Evolutionary conservation across 768 basidiomycete species (phyloP).

Genomic region (Tricholoma saponaceum): DNA sequence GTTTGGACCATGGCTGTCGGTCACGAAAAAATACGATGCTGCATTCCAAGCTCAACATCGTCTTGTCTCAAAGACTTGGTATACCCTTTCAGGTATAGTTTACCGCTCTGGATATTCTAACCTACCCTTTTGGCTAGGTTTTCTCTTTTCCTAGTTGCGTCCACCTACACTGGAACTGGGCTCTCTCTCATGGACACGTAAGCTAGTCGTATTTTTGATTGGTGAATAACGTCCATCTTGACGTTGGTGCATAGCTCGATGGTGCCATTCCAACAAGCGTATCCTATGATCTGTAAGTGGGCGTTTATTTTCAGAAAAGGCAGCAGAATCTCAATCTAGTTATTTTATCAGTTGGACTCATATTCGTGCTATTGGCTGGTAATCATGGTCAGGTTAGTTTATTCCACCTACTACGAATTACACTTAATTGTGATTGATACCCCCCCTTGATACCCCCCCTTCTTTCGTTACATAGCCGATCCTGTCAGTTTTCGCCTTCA

Average conservation of each 20-base stretch:
- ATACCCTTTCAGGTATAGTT: not conserved
- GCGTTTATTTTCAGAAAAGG: not conserved
- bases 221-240: not conserved
- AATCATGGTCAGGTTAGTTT: constrained; percentile 70
- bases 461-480: constrained; percentile 41
- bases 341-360: constrained; percentile 38
- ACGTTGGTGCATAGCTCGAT: constrained; percentile 42
- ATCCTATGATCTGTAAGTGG: constrained; percentile 52
- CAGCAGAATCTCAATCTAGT: not conserved
- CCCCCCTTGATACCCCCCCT: not conserved
- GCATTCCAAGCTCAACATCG: constrained; percentile 47
- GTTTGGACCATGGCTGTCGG: constrained; percentile 58
- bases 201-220: constrained; percentile 8
- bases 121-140: constrained; percentile 27
- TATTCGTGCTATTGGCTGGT: constrained; percentile 67
- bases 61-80: constrained; percentile 57
- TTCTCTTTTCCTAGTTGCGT: constrained; percentile 39
- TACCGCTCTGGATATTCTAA: not conserved
- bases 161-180: constrained; percentile 63
- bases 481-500: constrained; percentile 40
- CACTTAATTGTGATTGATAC: not conserved
- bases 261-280: constrained; percentile 67
- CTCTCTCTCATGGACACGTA: constrained; percentile 61
- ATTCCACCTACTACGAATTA: not conserved
- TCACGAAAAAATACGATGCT: constrained; percentile 40